phyloP scores from a whole-genome alignment of 495 filamentous ascomycete genomes.

The Immersiella caudata region DNA sequence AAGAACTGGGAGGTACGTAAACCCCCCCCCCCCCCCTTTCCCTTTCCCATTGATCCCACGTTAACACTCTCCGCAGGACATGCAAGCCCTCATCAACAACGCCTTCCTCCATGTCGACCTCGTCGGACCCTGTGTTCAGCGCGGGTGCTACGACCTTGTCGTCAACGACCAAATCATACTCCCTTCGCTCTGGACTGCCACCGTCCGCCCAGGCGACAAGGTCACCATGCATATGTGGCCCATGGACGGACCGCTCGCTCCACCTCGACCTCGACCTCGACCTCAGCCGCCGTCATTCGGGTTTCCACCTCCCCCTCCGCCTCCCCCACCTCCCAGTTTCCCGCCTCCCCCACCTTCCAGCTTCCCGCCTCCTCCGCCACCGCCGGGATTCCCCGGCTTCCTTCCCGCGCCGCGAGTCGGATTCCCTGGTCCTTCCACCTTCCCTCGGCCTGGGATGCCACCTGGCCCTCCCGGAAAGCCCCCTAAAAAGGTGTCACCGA shows the following conservation, averaged over 20 bases:
- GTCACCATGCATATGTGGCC: constrained; percentile 10
- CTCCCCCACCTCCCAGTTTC: not conserved
- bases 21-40: not conserved
- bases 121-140: not conserved
- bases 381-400: not conserved
- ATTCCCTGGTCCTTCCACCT: not conserved
- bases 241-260: not conserved
- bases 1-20: not conserved
- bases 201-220: not conserved
- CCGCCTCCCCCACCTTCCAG: not conserved
- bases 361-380: not conserved
- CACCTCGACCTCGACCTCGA: not conserved
- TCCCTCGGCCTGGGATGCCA: not conserved
- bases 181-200: not conserved
- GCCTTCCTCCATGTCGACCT: constrained; percentile 7
- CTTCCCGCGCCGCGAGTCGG: not conserved
- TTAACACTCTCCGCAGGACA: not conserved
- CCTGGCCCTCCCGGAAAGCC: not conserved
- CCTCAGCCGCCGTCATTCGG: not conserved
- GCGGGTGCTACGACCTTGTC: constrained; percentile 3
- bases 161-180: not conserved
- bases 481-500: not conserved
- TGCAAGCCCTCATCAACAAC: not conserved
- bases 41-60: not conserved
- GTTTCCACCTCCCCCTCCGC: no score